Base-by-base conservation (phyloP, 2,329 filamentous ascomycete genomes). In the Cryphonectria nitschkei region DNA sequence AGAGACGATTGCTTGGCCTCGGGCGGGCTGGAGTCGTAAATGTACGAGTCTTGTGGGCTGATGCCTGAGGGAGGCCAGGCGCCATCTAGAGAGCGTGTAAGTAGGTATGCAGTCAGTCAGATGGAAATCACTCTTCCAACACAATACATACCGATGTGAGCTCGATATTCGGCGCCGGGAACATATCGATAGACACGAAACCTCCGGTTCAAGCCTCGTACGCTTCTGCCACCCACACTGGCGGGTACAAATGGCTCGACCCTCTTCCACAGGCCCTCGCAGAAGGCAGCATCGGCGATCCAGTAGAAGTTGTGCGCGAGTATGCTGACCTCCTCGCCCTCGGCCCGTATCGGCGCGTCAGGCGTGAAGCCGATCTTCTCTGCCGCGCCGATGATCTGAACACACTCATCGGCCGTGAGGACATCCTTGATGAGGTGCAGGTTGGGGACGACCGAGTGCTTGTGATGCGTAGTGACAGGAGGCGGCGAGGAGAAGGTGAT, bases 221-320 rank as follows among this genome's bases (percentile, higher is more conserved):
- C 89, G 32, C 82, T 77, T 50, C 86, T 87, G 0, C 90, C 90
- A 19, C 84, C 84, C 0, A 91, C 81, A 0, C 80, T 79, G 0
- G 81, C 76, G 0, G 91, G 90, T 0, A 93, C 85, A 64, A 88
- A 89, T 0, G 84, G 80, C 2, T 84, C 80, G 2, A 93, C 86
- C 19, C 90, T 85, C 0, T 81, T 79, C 90, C 90, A 93, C 1
- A 93, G 82, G 19, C 81, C 84, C 70, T 90, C 85, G 75, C 90
- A 87, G 77, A 92, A 92, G 0, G 84, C 82, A 32, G 83, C 82
- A 74, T 93, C 90, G 16, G 89, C 84, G 11, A 93, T 83, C 90
- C 90, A 93, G 81, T 92, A 92, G 75, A 93, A 92, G 78, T 92
- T 93, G 81, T 93, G 90, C 0, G 90, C 90, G 0, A 92, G 79